Evolutionary conservation across 2,329 filamentous ascomycete species (phyloP).

Genomic region (Raffaelea arxii): DNA sequence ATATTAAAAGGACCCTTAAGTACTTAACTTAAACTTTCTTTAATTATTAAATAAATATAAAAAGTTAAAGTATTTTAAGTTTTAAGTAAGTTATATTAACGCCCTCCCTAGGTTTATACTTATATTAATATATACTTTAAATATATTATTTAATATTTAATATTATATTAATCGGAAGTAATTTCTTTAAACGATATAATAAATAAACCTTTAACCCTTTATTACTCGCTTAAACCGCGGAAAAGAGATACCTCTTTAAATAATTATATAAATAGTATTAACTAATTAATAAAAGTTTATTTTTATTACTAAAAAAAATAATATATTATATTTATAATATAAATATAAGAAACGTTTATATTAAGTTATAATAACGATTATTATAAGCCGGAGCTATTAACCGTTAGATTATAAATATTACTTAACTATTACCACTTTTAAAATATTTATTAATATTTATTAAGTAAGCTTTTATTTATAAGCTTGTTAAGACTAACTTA

Average conservation of each 20-base stretch:
- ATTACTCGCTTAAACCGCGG: too few species aligned
- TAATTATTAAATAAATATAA: not conserved
- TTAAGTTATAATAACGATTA: not conserved
- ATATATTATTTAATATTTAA: not conserved
- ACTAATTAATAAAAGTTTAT: conserved; percentile 1
- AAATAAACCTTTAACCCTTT: not conserved
- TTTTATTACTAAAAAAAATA: not conserved
- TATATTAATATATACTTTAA: not conserved
- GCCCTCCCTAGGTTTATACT: not conserved
- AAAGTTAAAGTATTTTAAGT: not conserved
- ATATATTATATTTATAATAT: not conserved
- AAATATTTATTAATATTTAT: not conserved
- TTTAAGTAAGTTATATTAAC: not conserved
- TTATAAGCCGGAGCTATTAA: not conserved
- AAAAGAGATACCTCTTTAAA: not conserved
- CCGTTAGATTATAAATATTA: not conserved
- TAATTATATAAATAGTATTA: not conserved
- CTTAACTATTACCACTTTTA: conserved; percentile 1
- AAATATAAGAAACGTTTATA: not conserved
- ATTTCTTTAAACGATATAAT: not conserved
- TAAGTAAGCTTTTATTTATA: not conserved
- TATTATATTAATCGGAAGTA: not conserved
- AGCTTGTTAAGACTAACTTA: not conserved
- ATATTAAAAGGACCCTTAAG: not conserved
- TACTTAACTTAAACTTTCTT: not conserved